phyloP scores from a whole-genome alignment of 1,284 basidiomycete genomes.

The Megacollybia platyphylla region DNA sequence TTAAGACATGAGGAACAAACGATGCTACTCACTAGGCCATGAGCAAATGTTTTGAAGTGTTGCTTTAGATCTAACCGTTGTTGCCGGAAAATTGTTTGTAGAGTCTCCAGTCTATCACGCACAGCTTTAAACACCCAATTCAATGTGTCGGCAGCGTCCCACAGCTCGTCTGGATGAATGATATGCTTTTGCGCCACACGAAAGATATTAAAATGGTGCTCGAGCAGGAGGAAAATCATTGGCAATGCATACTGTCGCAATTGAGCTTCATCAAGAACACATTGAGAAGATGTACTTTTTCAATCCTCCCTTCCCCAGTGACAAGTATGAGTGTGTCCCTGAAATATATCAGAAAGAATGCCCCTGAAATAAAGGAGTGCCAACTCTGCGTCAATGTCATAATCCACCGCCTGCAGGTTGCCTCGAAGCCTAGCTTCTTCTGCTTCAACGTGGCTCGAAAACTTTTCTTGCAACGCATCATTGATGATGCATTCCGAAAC shows the following conservation, averaged over 20 bases:
- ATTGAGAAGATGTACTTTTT: slow-evolving; percentile 10
- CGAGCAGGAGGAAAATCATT: slow-evolving; percentile 6
- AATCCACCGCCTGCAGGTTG: slow-evolving; percentile 7
- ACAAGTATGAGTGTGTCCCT: slow-evolving; percentile 11
- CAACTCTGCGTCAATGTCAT: neutral
- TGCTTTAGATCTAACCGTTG: slow-evolving; percentile 14
- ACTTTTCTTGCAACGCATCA: slow-evolving; percentile 7
- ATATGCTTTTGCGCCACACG: slow-evolving; percentile 6
- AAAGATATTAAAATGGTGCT: slow-evolving; percentile 12
- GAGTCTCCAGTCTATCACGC: neutral
- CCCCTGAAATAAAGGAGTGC: neutral
- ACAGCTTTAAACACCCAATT: neutral
- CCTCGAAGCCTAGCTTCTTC: slow-evolving; percentile 11
- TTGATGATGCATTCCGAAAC: slow-evolving; percentile 7
- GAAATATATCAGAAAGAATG: slow-evolving; percentile 11
- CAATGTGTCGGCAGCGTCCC: slow-evolving; percentile 4
- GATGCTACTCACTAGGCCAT: slow-evolving; percentile 12
- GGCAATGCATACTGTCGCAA: slow-evolving; percentile 7
- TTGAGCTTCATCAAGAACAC: neutral
- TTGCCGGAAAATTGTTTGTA: slow-evolving; percentile 15
- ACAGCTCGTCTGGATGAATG: slow-evolving; percentile 6
- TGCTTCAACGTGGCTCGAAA: slow-evolving; percentile 8
- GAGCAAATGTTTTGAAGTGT: slow-evolving; percentile 15
- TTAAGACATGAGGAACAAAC: neutral
- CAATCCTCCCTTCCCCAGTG: slow-evolving; percentile 13